A percentile compares a stretch with the other conserved stretches of the same genome.
phyloP scores from a whole-genome alignment of 257 asterid species.

The Solanum pinnatisectum region DNA sequence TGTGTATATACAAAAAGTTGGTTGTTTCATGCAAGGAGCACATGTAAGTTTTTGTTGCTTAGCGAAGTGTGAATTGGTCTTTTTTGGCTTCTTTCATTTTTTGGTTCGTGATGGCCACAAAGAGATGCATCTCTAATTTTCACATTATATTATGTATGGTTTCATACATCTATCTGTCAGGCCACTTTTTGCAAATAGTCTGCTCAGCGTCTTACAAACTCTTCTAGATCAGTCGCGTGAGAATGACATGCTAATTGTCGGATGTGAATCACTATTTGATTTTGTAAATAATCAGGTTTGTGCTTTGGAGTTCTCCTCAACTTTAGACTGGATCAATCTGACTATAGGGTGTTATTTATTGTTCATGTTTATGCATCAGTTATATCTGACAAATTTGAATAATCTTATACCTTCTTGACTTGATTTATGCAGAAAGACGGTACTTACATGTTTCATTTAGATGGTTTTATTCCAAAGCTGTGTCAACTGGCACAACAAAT shows the following conservation, averaged over 20 bases:
- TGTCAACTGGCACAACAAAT: slow-evolving; percentile 90
- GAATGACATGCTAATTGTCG: slow-evolving; percentile 68
- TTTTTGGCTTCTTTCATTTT: background rate
- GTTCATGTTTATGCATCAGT: background rate
- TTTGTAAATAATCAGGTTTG: slow-evolving; percentile 95
- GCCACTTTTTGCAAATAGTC: slow-evolving; percentile 84
- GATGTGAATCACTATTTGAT: slow-evolving; percentile 87
- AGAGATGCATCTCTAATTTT: background rate
- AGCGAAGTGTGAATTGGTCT: background rate
- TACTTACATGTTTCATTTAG: slow-evolving; percentile 78
- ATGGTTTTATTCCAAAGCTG: slow-evolving; percentile 77
- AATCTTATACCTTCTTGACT: background rate
- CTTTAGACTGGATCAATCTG: background rate
- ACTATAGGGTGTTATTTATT: background rate
- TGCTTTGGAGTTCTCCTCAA: background rate
- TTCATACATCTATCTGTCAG: slow-evolving; percentile 28
- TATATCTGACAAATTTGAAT: background rate
- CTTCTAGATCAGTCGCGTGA: slow-evolving; percentile 80
- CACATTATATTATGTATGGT: background rate
- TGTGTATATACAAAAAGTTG: slow-evolving; percentile 82
- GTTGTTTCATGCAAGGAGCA: slow-evolving; percentile 83
- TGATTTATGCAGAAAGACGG: slow-evolving; percentile 64
- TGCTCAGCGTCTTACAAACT: slow-evolving; percentile 58
- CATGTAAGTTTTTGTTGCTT: slow-evolving; percentile 42
- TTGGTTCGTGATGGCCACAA: background rate